These are phyloP conservation scores for Barnettozyma pratensis DNA, from an alignment of 805 yeast genomes.

Conservation along the genomic window DNA sequence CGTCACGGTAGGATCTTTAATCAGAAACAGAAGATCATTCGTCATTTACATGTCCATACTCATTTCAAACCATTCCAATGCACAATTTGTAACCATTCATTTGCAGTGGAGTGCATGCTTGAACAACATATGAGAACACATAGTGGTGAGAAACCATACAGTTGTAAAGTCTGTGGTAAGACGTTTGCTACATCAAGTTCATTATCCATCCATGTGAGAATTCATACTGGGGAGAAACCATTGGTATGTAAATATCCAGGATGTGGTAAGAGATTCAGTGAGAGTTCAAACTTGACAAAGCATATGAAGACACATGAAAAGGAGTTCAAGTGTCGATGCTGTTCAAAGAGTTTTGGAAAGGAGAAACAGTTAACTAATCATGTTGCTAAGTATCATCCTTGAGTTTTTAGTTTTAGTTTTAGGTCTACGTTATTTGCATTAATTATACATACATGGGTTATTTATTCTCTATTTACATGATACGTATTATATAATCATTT, in stretches of 20 bases:
- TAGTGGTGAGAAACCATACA: constrained; percentile 84
- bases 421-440: too few species aligned
- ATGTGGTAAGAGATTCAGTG: constrained; percentile 82
- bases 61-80: constrained; percentile 78
- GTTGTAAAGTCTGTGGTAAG: constrained; percentile 70
- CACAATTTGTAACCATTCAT: constrained; percentile 56
- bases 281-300: constrained; percentile 81
- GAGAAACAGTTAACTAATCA: constrained; percentile 39
- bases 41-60: constrained; percentile 89
- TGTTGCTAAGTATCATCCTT: constrained; percentile 18
- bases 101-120: constrained; percentile 74
- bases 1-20: constrained; percentile 57
- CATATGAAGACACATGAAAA: constrained; percentile 78
- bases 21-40: constrained; percentile 78
- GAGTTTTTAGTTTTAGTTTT: too few species aligned
- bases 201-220: constrained; percentile 74
- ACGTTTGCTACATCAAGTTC: constrained; percentile 79
- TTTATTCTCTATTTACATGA: background rate
- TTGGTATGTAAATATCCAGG: constrained; percentile 71
- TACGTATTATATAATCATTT: background rate
- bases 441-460: background rate
- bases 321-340: constrained; percentile 42
- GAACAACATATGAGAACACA: constrained; percentile 80
- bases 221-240: constrained; percentile 91
- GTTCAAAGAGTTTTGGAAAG: constrained; percentile 48